A percentile compares a stretch with the other conserved stretches of the same genome.
phyloP scores from a whole-genome alignment of 305 asterid species.

The Solanum hybrid region DNA sequence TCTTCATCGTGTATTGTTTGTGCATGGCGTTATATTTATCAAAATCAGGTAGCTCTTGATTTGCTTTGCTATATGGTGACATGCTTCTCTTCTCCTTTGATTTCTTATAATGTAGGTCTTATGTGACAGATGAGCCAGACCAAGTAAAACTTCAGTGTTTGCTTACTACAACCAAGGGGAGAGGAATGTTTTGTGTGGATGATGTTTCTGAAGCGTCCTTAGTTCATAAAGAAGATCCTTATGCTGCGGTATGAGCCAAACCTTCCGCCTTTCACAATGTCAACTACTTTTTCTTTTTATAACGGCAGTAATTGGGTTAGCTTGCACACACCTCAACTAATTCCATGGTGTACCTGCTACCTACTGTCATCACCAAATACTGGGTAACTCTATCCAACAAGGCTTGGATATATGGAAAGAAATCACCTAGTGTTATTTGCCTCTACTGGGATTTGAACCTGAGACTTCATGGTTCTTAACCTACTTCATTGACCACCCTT shows the following conservation, averaged over 20 bases:
- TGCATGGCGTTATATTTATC: neutral
- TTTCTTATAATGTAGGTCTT: conserved; percentile 61
- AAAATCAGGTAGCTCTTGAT: neutral
- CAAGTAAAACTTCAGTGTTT: conserved; percentile 33
- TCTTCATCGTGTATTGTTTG: neutral
- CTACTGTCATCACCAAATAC: neutral
- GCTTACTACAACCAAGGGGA: conserved; percentile 48
- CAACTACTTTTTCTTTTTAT: neutral
- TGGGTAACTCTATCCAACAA: neutral
- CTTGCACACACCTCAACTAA: neutral
- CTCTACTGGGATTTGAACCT: neutral
- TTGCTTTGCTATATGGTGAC: neutral
- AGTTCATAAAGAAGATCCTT: conserved; percentile 78
- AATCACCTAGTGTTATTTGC: neutral
- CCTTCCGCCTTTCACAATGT: neutral
- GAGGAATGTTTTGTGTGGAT: conserved; percentile 49
- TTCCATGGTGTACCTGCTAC: neutral
- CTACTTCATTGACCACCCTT: neutral
- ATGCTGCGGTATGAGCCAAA: conserved; percentile 59
- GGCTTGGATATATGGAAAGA: neutral
- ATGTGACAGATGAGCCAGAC: conserved; percentile 52
- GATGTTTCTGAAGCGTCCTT: conserved; percentile 56
- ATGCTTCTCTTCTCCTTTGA: conserved; percentile 20
- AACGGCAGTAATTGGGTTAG: neutral
- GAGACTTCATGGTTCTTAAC: neutral